Conservation (phyloP, 805 yeast genomes). For the Metschnikowia continentalis region DNA sequence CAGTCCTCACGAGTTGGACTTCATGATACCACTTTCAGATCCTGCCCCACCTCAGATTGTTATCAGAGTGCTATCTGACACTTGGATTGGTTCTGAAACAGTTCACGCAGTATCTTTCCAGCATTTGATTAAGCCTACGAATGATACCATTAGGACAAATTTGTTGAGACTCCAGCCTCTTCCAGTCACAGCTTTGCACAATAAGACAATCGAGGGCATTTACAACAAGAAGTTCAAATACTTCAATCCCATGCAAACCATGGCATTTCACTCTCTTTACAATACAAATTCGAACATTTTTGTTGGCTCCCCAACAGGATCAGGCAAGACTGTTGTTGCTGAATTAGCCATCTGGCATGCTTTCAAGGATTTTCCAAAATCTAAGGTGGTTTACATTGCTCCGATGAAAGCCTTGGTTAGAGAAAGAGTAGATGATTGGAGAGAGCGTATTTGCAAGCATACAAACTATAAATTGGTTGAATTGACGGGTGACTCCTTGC, state of each 20-base stretch:
- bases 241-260: slow-evolving; percentile 98
- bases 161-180: slow-evolving; percentile 78
- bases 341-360: slow-evolving; percentile 98
- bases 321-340: slow-evolving; percentile 96
- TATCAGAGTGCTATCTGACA: slow-evolving; percentile 73
- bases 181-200: slow-evolving; percentile 75
- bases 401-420: slow-evolving; percentile 87
- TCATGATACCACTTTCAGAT: slow-evolving; percentile 86
- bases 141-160: slow-evolving; percentile 81
- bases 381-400: slow-evolving; percentile 80
- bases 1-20: slow-evolving; percentile 68
- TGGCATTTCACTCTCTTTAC: slow-evolving; percentile 88
- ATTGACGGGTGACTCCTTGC: slow-evolving; percentile 78
- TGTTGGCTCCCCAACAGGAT: slow-evolving; percentile 98
- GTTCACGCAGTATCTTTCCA: slow-evolving; percentile 79
- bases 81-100: slow-evolving; percentile 86
- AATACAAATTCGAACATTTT: slow-evolving; percentile 74
- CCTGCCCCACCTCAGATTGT: slow-evolving; percentile 89
- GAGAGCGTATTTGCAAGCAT: slow-evolving; percentile 44
- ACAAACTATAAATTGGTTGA: slow-evolving; percentile 60
- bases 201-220: slow-evolving; percentile 60
- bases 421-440: slow-evolving; percentile 82
- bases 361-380: slow-evolving; percentile 71
- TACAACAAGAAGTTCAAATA: slow-evolving; percentile 68
- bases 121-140: slow-evolving; percentile 82